These are phyloP conservation scores for Chlorella sp. DNA, from an alignment of 139 green algal genomes.

Conservation along the genomic window DNA sequence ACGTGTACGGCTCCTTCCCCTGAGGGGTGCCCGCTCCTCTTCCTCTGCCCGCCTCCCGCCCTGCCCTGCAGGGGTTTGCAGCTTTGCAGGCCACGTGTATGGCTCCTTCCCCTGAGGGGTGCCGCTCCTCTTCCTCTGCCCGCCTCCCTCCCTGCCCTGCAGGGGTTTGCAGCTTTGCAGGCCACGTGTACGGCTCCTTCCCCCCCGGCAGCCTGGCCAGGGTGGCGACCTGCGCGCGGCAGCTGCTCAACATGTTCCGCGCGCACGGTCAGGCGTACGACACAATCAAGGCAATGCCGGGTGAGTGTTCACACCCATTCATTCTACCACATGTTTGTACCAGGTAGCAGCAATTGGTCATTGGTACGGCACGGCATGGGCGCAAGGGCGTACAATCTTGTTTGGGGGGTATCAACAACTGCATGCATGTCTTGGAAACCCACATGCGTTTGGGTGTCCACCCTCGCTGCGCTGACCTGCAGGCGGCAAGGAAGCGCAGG, in stretches of 20 bases:
- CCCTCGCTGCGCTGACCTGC: background rate
- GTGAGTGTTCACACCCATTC: background rate
- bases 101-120: background rate
- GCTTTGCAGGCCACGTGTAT: no score
- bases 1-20: no score
- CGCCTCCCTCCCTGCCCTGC: background rate
- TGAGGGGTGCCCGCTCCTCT: no score
- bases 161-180: conserved; percentile 68
- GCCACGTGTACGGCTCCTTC: conserved; percentile 75
- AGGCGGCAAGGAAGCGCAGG: background rate
- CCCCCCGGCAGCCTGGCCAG: conserved; percentile 67
- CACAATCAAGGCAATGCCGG: conserved; percentile 72
- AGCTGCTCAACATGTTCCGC: conserved; percentile 57
- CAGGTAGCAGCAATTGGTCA: no score
- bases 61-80: no score
- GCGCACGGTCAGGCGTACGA: conserved; percentile 70
- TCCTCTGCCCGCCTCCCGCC: no score
- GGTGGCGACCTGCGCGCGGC: conserved; percentile 36
- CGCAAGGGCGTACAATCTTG: no score
- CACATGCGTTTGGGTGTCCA: no score
- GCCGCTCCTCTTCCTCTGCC: background rate
- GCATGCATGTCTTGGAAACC: no score
- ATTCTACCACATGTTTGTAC: no score
- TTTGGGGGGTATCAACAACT: no score
- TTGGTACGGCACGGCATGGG: no score